These are phyloP conservation scores for Ganoderma lingzhi DNA, from an alignment of 1,284 basidiomycete genomes.

Conservation along the genomic window DNA sequence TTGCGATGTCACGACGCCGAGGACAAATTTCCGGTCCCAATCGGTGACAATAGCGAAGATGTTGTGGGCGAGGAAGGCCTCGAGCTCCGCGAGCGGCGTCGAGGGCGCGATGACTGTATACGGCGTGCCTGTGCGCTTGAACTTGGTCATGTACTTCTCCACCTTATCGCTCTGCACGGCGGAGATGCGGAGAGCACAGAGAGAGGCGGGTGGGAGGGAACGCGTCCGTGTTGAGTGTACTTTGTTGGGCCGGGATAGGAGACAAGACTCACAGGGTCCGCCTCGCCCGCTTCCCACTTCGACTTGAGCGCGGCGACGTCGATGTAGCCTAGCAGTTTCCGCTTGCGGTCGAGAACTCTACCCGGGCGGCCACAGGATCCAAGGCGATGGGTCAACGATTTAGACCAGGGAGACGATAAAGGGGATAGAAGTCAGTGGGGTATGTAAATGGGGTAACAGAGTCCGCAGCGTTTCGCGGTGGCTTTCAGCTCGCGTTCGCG, in stretches of 20 bases:
- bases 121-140: conserved; percentile 70
- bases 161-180: conserved; percentile 65
- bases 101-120: conserved; percentile 86
- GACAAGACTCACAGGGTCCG: conserved; percentile 66
- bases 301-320: conserved; percentile 78
- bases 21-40: conserved; percentile 81
- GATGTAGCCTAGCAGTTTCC: conserved; percentile 84
- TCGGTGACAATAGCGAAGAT: conserved; percentile 90
- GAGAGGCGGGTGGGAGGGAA: conserved; percentile 11
- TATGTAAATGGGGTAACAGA: background rate
- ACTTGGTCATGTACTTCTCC: conserved; percentile 76
- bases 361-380: background rate
- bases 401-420: background rate
- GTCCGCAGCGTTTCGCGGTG: background rate
- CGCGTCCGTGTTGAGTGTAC: conserved; percentile 23
- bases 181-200: conserved; percentile 10
- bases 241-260: conserved; percentile 5
- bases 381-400: background rate
- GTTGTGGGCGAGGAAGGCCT: conserved; percentile 74
- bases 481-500: conserved; percentile 6
- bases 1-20: conserved; percentile 82
- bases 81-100: conserved; percentile 79
- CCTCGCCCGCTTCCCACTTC: conserved; percentile 78
- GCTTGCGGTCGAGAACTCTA: conserved; percentile 78
- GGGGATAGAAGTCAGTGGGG: conserved; percentile 9